Percentiles rank a stretch among this genome's conserved stretches.
These are phyloP conservation scores for Cladophialophora chaetospira DNA, from an alignment of 2,329 filamentous ascomycete genomes.

Conservation along the genomic window DNA sequence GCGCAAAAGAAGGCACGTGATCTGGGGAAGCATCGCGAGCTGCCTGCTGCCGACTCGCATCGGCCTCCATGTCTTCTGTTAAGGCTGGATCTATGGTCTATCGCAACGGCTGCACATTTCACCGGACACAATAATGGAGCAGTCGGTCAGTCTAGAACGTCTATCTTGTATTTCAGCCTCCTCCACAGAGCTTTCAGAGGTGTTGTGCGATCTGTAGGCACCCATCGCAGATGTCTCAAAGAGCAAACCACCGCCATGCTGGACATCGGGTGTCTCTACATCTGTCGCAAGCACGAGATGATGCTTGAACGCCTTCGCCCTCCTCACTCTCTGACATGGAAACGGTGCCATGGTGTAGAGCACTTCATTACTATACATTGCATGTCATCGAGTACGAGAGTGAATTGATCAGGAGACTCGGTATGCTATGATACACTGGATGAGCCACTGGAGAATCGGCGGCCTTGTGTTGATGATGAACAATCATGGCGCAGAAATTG, in stretches of 20 bases:
- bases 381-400: too few relatives aligned
- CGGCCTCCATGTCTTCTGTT: background rate
- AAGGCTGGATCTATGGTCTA: background rate
- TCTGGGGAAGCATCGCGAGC: slow-evolving; percentile 3
- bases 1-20: background rate
- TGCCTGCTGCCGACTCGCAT: slow-evolving; percentile 9
- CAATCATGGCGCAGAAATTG: too few relatives aligned
- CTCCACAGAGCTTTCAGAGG: background rate
- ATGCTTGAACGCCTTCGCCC: too few relatives aligned
- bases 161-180: background rate
- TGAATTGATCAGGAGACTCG: too few relatives aligned
- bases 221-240: background rate
- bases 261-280: background rate
- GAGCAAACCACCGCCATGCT: background rate
- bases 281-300: background rate
- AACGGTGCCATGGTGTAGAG: too few relatives aligned
- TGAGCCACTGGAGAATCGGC: too few relatives aligned
- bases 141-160: background rate
- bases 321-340: too few relatives aligned
- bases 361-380: too few relatives aligned
- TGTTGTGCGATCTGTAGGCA: background rate
- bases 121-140: background rate
- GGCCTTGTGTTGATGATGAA: too few relatives aligned
- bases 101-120: slow-evolving; percentile 12
- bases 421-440: too few relatives aligned